A percentile compares a stretch with the other conserved stretches of the same genome.
Evolutionary conservation across 2,329 filamentous ascomycete species (phyloP).

Genomic region (Shiraia bambusicola): DNA sequence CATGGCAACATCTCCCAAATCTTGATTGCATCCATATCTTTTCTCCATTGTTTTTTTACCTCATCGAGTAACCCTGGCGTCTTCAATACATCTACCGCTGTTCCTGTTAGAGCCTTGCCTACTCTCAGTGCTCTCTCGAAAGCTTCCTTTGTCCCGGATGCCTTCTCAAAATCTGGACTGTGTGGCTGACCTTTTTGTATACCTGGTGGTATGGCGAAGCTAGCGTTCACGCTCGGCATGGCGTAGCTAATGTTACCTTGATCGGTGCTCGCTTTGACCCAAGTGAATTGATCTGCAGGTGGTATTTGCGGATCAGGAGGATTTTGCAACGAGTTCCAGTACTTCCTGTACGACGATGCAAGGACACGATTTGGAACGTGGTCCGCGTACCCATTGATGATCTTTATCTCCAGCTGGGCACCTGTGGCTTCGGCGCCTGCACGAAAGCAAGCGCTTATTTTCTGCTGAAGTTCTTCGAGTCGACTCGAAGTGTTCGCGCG

Average conservation of each 20-base stretch:
- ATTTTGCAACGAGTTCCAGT: slow-evolving; percentile 19
- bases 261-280: slow-evolving; percentile 57
- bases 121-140: slow-evolving; percentile 39
- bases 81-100: slow-evolving; percentile 41
- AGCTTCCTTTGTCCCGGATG: slow-evolving; percentile 40
- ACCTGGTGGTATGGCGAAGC: slow-evolving; percentile 51
- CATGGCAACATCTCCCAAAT: no score
- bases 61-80: slow-evolving; percentile 6
- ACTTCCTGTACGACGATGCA: slow-evolving; percentile 40
- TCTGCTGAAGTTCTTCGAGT: slow-evolving; percentile 31
- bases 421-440: slow-evolving; percentile 55
- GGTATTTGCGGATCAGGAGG: slow-evolving; percentile 13
- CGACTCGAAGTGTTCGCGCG: slow-evolving; percentile 34
- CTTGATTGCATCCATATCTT: slow-evolving; percentile 10
- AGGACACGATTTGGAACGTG: slow-evolving; percentile 58
- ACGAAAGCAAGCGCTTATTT: slow-evolving; percentile 46
- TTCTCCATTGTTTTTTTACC: slow-evolving; percentile 13
- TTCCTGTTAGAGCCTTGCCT: slow-evolving; percentile 41
- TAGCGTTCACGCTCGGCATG: slow-evolving; percentile 57
- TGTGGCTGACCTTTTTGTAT: slow-evolving; percentile 39
- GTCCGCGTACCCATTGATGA: slow-evolving; percentile 53
- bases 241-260: slow-evolving; percentile 61
- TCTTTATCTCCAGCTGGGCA: slow-evolving; percentile 50
- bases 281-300: slow-evolving; percentile 16
- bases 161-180: slow-evolving; percentile 45